Percentiles rank a stretch among this genome's conserved stretches.
These are phyloP conservation scores for Spathaspora passalidarum DNA, from an alignment of 805 yeast species.

Conservation along the genomic window DNA sequence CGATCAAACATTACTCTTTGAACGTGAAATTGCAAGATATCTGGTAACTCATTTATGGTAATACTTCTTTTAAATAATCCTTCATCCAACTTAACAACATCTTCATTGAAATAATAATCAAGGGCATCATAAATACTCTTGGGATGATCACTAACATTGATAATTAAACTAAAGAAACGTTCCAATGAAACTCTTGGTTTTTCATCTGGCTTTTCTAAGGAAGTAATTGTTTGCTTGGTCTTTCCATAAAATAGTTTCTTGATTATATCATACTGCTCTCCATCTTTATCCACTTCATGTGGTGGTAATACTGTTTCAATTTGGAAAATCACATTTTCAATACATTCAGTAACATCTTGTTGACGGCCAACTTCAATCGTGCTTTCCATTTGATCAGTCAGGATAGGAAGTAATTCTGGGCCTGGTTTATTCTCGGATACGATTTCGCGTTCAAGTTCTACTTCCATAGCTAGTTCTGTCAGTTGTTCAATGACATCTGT, in stretches of 20 bases:
- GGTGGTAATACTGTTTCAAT: slow-evolving; percentile 85
- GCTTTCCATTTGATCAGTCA: slow-evolving; percentile 65
- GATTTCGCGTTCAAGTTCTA: slow-evolving; percentile 1
- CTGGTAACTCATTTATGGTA: slow-evolving; percentile 70
- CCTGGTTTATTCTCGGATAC: not conserved
- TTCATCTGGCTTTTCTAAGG: slow-evolving; percentile 33
- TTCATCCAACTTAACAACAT: slow-evolving; percentile 62
- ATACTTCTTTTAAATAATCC: slow-evolving; percentile 74
- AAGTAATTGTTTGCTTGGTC: slow-evolving; percentile 71
- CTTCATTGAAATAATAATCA: slow-evolving; percentile 79
- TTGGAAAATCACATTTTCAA: slow-evolving; percentile 88
- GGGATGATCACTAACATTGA: slow-evolving; percentile 86
- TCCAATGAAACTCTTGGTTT: slow-evolving; percentile 46
- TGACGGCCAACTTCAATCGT: slow-evolving; percentile 84
- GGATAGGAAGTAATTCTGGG: slow-evolving; percentile 32
- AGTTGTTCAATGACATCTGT: not conserved
- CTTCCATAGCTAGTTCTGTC: slow-evolving; percentile 4
- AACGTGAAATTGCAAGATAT: slow-evolving; percentile 84
- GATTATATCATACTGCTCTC: slow-evolving; percentile 80
- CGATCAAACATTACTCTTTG: slow-evolving; percentile 92
- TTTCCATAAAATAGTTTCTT: slow-evolving; percentile 83
- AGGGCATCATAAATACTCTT: slow-evolving; percentile 86
- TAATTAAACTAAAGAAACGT: slow-evolving; percentile 75
- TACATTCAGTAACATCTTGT: slow-evolving; percentile 97
- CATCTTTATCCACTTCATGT: slow-evolving; percentile 53